phyloP scores from a whole-genome alignment of 768 basidiomycete genomes.

The Suillus brevipes region DNA sequence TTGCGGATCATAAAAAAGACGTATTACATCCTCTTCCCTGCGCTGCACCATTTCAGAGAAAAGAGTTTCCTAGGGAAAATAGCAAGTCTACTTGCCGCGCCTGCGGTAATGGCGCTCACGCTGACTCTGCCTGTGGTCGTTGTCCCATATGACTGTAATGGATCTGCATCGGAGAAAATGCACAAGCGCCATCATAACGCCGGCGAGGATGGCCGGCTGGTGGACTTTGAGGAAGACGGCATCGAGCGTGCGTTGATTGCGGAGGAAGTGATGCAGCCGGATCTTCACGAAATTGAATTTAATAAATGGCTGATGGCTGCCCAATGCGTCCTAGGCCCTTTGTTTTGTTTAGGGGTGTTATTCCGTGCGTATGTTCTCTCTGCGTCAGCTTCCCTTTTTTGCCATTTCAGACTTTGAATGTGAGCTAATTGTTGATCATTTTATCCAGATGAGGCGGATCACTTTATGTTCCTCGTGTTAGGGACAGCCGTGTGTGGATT shows the following conservation, averaged over 20 bases:
- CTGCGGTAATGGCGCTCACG: constrained; percentile 83
- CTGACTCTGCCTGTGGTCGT: constrained; percentile 90
- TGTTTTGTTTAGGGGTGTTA: constrained; percentile 74
- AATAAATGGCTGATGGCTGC: constrained; percentile 84
- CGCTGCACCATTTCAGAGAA: constrained; percentile 67
- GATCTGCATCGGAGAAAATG: constrained; percentile 25
- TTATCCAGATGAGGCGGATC: constrained; percentile 43
- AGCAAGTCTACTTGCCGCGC: constrained; percentile 78
- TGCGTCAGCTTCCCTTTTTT: constrained; percentile 4
- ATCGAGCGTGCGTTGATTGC: constrained; percentile 68
- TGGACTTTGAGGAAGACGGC: constrained; percentile 78
- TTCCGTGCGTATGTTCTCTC: constrained; percentile 56
- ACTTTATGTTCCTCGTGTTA: constrained; percentile 53
- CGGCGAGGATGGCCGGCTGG: constrained; percentile 46
- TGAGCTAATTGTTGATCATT: not conserved
- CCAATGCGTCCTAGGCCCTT: constrained; percentile 81
- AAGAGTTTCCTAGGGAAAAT: constrained; percentile 74
- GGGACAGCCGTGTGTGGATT: constrained; percentile 57
- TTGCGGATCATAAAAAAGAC: constrained; percentile 39
- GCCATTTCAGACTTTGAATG: not conserved
- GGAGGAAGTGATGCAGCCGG: constrained; percentile 71
- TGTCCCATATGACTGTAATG: constrained; percentile 44
- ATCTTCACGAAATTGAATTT: constrained; percentile 62
- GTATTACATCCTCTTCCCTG: constrained; percentile 78
- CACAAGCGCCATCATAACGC: constrained; percentile 14